phyloP scores from a whole-genome alignment of 208 protist species.

The Zelonia costaricensis region DNA sequence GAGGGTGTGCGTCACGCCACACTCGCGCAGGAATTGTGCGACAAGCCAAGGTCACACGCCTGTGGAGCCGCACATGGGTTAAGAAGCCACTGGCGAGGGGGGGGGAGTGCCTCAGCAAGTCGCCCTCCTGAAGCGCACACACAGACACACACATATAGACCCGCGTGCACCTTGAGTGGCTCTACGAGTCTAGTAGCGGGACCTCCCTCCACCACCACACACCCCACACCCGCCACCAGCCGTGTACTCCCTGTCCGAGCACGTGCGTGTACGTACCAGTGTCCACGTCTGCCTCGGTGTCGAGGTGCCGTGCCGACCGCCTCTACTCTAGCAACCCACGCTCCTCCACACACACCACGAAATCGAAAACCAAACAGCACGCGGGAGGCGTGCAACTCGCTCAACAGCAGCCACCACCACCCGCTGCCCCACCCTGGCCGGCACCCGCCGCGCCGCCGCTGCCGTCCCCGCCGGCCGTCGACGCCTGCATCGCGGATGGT shows the following conservation, averaged over 20 bases:
- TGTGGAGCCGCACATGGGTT: too few relatives aligned
- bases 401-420: constrained; percentile 11
- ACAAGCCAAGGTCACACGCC: too few relatives aligned
- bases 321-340: too few relatives aligned
- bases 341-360: too few relatives aligned
- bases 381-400: too few relatives aligned
- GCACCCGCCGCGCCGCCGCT: not conserved
- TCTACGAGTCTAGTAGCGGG: not conserved
- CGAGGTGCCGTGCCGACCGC: too few relatives aligned
- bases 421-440: not conserved
- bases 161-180: constrained; percentile 2
- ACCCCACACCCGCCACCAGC: not conserved
- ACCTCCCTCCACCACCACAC: not conserved
- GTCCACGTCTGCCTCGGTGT: too few relatives aligned
- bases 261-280: too few relatives aligned
- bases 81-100: too few relatives aligned
- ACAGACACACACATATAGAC: not conserved
- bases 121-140: not conserved
- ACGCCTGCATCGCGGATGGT: constrained; percentile 19
- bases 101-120: not conserved
- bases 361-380: too few relatives aligned
- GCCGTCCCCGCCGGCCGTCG: not conserved
- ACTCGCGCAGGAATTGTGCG: too few relatives aligned
- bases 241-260: not conserved
- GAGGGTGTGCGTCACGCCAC: too few relatives aligned